Conservation (phyloP, 2,329 filamentous ascomycete genomes). For the Rachicladosporium sp. region DNA sequence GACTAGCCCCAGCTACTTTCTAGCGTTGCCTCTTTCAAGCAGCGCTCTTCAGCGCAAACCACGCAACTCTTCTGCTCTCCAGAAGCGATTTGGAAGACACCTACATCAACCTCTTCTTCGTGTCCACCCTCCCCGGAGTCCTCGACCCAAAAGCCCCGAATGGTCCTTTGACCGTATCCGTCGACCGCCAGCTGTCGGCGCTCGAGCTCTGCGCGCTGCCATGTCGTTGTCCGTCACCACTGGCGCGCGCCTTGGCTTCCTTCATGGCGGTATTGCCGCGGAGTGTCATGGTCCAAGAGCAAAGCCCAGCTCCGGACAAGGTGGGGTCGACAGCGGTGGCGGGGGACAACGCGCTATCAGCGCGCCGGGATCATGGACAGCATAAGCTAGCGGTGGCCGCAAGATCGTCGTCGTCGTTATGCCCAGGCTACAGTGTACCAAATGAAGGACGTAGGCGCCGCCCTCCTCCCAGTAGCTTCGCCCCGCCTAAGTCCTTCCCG, state of each 20-base stretch:
- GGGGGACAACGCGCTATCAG: too few species aligned
- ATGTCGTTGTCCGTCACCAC: slow-evolving; percentile 41
- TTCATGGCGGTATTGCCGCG: slow-evolving; percentile 6
- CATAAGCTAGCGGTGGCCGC: too few species aligned
- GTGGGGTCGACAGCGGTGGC: background rate
- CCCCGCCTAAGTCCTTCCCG: too few species aligned
- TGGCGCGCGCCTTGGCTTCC: slow-evolving; percentile 16
- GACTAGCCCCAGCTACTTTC: too few species aligned
- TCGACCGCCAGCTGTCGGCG: slow-evolving; percentile 54
- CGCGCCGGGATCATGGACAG: too few species aligned
- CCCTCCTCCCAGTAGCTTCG: too few species aligned
- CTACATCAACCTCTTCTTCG: slow-evolving; percentile 34
- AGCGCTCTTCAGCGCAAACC: background rate
- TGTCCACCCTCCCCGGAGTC: slow-evolving; percentile 25
- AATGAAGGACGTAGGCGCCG: too few species aligned
- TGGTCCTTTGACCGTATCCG: slow-evolving; percentile 50
- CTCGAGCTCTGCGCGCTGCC: slow-evolving; percentile 54
- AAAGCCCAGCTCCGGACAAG: background rate
- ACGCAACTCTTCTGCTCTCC: background rate
- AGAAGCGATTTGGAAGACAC: slow-evolving; percentile 16
- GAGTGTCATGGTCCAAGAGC: slow-evolving; percentile 11
- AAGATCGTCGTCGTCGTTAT: too few species aligned
- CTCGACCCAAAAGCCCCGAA: slow-evolving; percentile 11
- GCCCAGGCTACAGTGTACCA: too few species aligned
- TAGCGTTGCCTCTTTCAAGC: too few species aligned